These are phyloP conservation scores for Agrocybe pediades DNA, from an alignment of 768 basidiomycete genomes.

Conservation along the genomic window DNA sequence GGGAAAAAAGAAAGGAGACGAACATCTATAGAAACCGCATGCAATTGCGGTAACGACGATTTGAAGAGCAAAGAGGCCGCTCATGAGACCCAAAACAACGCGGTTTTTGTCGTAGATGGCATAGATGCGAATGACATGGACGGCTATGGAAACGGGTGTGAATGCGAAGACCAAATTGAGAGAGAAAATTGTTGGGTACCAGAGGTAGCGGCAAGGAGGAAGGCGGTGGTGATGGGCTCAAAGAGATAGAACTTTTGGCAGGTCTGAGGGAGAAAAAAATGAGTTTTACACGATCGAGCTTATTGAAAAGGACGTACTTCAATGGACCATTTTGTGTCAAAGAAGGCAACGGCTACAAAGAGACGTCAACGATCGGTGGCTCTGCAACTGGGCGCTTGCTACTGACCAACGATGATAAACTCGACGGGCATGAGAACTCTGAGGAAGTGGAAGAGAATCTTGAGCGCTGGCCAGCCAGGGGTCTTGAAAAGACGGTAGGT, in stretches of 20 bases:
- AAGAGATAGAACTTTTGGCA: slow-evolving; percentile 80
- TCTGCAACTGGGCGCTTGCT: neutral
- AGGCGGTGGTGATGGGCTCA: slow-evolving; percentile 83
- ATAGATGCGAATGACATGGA: slow-evolving; percentile 78
- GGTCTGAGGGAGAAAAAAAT: slow-evolving; percentile 33
- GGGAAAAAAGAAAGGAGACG: slow-evolving; percentile 21
- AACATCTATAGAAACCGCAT: slow-evolving; percentile 79
- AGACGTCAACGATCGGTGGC: slow-evolving; percentile 3
- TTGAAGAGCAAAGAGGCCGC: slow-evolving; percentile 64
- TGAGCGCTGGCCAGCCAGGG: slow-evolving; percentile 75
- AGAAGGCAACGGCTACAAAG: slow-evolving; percentile 73
- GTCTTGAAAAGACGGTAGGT: slow-evolving; percentile 71
- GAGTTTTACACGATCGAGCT: no score
- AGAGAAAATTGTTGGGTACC: slow-evolving; percentile 30
- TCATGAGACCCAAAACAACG: slow-evolving; percentile 55
- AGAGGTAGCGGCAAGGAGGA: slow-evolving; percentile 75
- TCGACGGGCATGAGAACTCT: slow-evolving; percentile 79
- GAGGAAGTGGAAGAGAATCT: slow-evolving; percentile 74
- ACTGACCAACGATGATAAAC: slow-evolving; percentile 71
- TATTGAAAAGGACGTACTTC: slow-evolving; percentile 39
- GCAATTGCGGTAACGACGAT: slow-evolving; percentile 71
- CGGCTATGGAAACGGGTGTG: slow-evolving; percentile 33
- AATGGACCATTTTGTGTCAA: slow-evolving; percentile 69
- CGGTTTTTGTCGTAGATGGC: slow-evolving; percentile 75
- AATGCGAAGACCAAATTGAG: neutral